Evolutionary conservation across 495 filamentous ascomycete species (phyloP), one percentile per base, ranked within the genome.

Genomic region (Ascobolus immersus): DNA sequence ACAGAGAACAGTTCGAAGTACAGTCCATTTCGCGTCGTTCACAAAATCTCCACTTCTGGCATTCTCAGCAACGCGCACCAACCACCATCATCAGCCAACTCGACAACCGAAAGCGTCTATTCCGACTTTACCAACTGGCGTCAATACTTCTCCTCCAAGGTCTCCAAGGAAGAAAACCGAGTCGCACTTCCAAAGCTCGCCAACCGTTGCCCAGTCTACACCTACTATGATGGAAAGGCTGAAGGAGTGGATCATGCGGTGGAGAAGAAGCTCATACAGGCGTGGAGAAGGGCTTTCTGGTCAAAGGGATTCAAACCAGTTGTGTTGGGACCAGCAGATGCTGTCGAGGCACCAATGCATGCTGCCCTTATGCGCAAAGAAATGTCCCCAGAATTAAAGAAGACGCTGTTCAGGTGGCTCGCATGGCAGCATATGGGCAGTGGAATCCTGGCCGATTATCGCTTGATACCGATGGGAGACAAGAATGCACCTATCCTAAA

Each of bases 371-470:
- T 67, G 25, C 43, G 69, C 18, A 50, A 55, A 33, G 42, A 60
- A 26, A 36, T 57, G 28, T 48, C 58, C 11, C 45, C 57, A 0
- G 59, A 60, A 21, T 45, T 89, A 34, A 70, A 77, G 48, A 59
- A 55, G 12, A 80, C 91, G 34, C 42, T 92, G 21, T 68, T 73
- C 55, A 61, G 74, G 35, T 93, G 80, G 81, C 54, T 91, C 35
- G 86, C 86, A 3, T 96, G 82, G 82, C 79, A 77, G 13, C 69
- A 74, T 35, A 89, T 92, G 77, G 71, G 75, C n/a, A 68, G 69
- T 19, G 86, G 86, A 4, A 52, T 92, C 12, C 61, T 96, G 7
- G 66, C 73, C 14, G 70, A 86, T 47, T 74, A 74, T 55, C 57
- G 68, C 5, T 65, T 78, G 19, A 65, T 92, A 33, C 86, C 86